Base-by-base conservation (phyloP, 2,329 filamentous ascomycete genomes). In the Pyrenochaeta sp. region DNA sequence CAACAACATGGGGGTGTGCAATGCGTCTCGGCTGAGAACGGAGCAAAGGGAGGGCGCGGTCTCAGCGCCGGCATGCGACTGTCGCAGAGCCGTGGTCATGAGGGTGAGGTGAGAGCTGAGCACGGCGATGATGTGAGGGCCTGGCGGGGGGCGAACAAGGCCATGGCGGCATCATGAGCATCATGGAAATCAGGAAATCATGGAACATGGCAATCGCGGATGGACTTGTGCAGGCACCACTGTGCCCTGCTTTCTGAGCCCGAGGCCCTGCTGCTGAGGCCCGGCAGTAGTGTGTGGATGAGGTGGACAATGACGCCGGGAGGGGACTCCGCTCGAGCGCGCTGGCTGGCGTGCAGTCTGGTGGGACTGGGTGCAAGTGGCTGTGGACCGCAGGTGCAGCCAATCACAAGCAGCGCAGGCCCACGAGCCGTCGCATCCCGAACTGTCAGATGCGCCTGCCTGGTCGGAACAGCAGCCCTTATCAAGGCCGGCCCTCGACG, bases 21-120 rank as follows among this genome's bases (percentile, higher is more conserved):
- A 47, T 49, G 47, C 42, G 55, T 52, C 41, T 63, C 64, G 65
- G 64, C 54, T 59, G 60, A 49, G 45, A 48, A 56, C 61, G 62
- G 64, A 64, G 45, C 39, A 31, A 43, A 36, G 40, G 37, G 32
- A 28, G 10, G 20, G 23, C 29, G 18, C 35, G 41, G 22, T 21
- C 23, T 18, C 38, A 43, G 30, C 18, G 19, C 19, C 8, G 21
- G 23, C 15, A 24, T n/a, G 20, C 24, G 11, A 20, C n/a, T 19
- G 20, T 17, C 11, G 31, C 14, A 13, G 26, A 14, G 18, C 23
- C 20, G 21, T 11, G 17, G 34, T 36, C 6, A 22, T 15, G 21
- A 20, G 13, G 26, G n/a, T 17, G 24, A n/a, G 35, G 23, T 27
- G 24, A 27, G 4, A 6, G 28, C n/a, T n/a, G n/a, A n/a, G n/a